Base-by-base conservation (phyloP, 352 stramenopile species). In the Globisporangium splendens region DNA sequence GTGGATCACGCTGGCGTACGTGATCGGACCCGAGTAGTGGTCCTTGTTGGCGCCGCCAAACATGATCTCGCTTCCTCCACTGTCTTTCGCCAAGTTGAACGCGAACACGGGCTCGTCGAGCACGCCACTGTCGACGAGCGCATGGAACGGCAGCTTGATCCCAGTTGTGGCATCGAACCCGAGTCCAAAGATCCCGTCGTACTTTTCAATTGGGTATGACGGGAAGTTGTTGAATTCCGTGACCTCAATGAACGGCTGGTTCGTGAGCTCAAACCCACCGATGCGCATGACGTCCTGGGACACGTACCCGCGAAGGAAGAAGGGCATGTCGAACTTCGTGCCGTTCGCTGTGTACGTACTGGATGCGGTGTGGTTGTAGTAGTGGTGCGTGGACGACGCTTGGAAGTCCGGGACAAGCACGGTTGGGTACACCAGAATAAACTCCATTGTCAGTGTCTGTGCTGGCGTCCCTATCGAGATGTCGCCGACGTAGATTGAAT, bases 21-120 rank as follows among this genome's bases (percentile, higher is more conserved):
- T 31, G 22, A 65, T 17, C 1, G 47, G 20, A 20, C 59, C 59
- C 22, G 31, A 50, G 22, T 61, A 65, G 35, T 48, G 59, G 13
- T 35, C 18, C 18, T 31, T 31, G 35, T 61, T 17, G 15, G 33
- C 21, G 12, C 18, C 38, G 17, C 59, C 59, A 33, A 65, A 43
- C 21, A 46, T 56, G 33, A 65, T 22, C 20, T 49, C 59, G 10
- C 59, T 47, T 1, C 24, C 42, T 15, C 6, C 8, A 11, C 18
- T 20, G 39, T 46, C 8, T 15, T 50, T 39, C 31, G 24, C 20
- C 3, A 61, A 5, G 39, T 61, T 46, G 33, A 65, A 28, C 28
- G 59, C 43, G 35, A 61, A 65, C 22, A 65, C 52, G 35, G 59
- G 52, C 5, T 65, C 31, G 20, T 42, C 35, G 38, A 65, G 39